Evolutionary conservation across 495 filamentous ascomycete species (phyloP).

Genomic region (Daldinia loculata): DNA sequence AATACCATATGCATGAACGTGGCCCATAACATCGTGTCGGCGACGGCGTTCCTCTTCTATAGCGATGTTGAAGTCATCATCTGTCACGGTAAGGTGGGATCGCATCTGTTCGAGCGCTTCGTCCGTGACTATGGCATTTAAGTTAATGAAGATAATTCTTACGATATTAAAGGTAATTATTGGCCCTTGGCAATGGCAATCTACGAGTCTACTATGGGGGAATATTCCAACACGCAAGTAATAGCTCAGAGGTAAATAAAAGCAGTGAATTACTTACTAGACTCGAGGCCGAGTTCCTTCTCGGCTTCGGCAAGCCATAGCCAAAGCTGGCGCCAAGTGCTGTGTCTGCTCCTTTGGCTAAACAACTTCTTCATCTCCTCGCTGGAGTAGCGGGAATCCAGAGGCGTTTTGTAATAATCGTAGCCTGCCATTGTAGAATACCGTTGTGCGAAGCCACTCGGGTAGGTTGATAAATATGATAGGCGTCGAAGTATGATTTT

Average conservation of each 20-base stretch:
- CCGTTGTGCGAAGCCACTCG: not conserved
- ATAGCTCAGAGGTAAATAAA: not conserved
- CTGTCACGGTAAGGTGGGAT: slow-evolving; percentile 73
- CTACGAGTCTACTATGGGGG: not conserved
- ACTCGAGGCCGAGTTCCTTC: slow-evolving; percentile 69
- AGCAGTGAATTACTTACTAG: slow-evolving; percentile 10
- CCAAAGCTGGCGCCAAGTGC: slow-evolving; percentile 85
- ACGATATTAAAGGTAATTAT: not conserved
- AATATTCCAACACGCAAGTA: not conserved
- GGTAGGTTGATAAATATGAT: slow-evolving; percentile 5
- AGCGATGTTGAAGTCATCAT: slow-evolving; percentile 80
- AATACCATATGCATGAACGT: slow-evolving; percentile 76
- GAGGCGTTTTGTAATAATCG: slow-evolving; percentile 66
- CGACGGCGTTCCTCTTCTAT: slow-evolving; percentile 81
- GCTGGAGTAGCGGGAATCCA: slow-evolving; percentile 76
- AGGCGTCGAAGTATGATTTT: slow-evolving; percentile 16
- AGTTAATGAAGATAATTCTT: slow-evolving; percentile 6
- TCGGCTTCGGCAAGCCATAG: slow-evolving; percentile 83
- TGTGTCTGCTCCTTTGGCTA: slow-evolving; percentile 72
- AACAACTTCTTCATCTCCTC: slow-evolving; percentile 70
- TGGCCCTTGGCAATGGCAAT: not conserved
- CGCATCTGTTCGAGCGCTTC: slow-evolving; percentile 81
- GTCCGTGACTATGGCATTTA: slow-evolving; percentile 62
- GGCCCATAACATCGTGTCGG: slow-evolving; percentile 72
- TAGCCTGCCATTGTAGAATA: slow-evolving; percentile 17